A percentile compares a stretch with the other conserved stretches of the same genome.
Evolutionary conservation across 768 basidiomycete genomes (phyloP).

Genomic region (Crepidotus variabilis): DNA sequence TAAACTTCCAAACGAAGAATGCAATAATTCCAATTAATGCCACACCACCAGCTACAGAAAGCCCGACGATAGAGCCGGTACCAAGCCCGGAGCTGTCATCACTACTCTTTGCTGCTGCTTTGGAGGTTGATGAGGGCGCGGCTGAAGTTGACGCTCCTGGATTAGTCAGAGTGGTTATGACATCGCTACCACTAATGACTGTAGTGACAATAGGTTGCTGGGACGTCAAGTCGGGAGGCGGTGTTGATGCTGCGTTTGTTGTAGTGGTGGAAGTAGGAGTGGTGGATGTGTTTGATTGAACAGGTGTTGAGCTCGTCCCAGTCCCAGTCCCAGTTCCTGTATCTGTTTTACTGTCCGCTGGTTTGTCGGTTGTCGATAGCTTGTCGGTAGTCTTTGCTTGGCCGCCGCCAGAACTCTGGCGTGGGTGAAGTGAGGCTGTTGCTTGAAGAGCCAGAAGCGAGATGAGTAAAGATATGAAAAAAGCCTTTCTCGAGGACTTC

Average conservation of each 20-base stretch:
- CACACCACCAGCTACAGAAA: constrained; percentile 79
- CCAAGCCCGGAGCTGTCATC: constrained; percentile 38
- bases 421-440: neutral
- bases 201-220: constrained; percentile 11
- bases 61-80: constrained; percentile 72
- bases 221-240: constrained; percentile 5
- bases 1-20: constrained; percentile 86
- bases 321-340: too few relatives aligned
- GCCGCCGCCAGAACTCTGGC: neutral
- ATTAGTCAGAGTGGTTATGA: constrained; percentile 22
- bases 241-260: constrained; percentile 10
- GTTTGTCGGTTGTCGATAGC: neutral
- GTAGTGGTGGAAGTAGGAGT: constrained; percentile 9
- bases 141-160: constrained; percentile 13
- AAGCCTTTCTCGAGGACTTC: constrained; percentile 17
- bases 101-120: constrained; percentile 11
- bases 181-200: constrained; percentile 15
- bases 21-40: constrained; percentile 65
- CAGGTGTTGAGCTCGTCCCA: constrained; percentile 3
- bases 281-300: too few relatives aligned
- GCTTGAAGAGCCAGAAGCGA: constrained; percentile 21
- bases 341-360: neutral
- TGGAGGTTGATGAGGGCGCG: constrained; percentile 23
- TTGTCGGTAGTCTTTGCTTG: neutral
- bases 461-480: constrained; percentile 20